These are phyloP conservation scores for Sporodiniella umbellata DNA, from an alignment of 371 early-diverging fungal species.

Conservation along the genomic window DNA sequence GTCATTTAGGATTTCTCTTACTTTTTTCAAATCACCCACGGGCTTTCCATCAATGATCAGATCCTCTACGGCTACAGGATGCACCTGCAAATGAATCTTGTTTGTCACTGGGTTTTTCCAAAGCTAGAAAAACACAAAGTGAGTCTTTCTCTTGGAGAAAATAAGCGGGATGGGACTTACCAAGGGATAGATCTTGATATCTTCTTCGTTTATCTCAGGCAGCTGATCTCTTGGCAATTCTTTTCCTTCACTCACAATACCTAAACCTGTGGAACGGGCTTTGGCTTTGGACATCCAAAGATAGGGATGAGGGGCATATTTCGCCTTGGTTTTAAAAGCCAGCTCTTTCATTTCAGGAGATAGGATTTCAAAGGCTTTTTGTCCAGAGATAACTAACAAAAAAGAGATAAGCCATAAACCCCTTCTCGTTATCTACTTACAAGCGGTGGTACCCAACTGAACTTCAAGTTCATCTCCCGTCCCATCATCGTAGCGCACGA, in stretches of 20 bases:
- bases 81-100: constrained; percentile 49
- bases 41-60: constrained; percentile 50
- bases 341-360: constrained; percentile 45
- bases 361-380: constrained; percentile 45
- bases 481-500: constrained; percentile 43
- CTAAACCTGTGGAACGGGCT: constrained; percentile 37
- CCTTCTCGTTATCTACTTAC: too few relatives aligned
- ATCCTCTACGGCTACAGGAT: constrained; percentile 45
- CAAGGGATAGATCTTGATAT: constrained; percentile 48
- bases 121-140: constrained; percentile 16
- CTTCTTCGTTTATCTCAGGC: constrained; percentile 36
- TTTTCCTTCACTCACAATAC: constrained; percentile 43
- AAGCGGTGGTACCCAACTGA: constrained; percentile 50
- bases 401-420: background rate
- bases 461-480: constrained; percentile 38
- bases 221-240: constrained; percentile 36
- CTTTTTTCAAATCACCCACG: constrained; percentile 43
- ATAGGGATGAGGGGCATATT: constrained; percentile 50
- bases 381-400: constrained; percentile 42
- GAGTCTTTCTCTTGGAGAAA: background rate
- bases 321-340: constrained; percentile 44
- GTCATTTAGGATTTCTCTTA: constrained; percentile 38
- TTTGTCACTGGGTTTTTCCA: constrained; percentile 51
- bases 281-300: constrained; percentile 51
- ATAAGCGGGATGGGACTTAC: constrained; percentile 11